Base-by-base conservation (phyloP, 805 yeast species). In the Barnettozyma pratensis region DNA sequence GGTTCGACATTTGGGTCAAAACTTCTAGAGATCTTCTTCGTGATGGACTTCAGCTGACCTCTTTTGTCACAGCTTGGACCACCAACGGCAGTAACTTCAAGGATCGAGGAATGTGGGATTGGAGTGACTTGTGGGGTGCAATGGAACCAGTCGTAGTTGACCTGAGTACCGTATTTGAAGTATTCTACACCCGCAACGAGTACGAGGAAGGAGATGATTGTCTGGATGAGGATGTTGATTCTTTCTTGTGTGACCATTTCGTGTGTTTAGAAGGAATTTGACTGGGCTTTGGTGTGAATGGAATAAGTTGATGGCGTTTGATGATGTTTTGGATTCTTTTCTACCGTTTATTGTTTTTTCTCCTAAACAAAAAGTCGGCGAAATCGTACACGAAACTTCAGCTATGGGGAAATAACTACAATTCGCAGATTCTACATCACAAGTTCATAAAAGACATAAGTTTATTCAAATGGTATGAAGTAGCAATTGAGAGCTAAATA, bases 51-150 rank as follows among this genome's bases (percentile, higher is more conserved):
- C 32, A 64, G 56, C 46, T 71, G 72, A 9, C 74, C 76, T 54
- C 76, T 66, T 43, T 66, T 68, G 48, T 72, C 76, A 59, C 76
- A 72, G 41, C 70, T 63, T 36, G 73, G 70, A 1, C 76, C 75
- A 39, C 76, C 76, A 25, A 61, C 57, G 7, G 75, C 67, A 48
- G 60, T 67, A 31, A 69, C 51, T 41, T 63, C 63, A 9, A 59
- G 51, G 9, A 67, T 61, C 2, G 68, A 63, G 5, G 62, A 56
- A 27, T 58, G 49, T 12, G 61, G 59, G 8, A 55, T 50, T 8
- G 50, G 49, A 27, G 62, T 60, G 8, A 59, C 53, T 6, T 55
- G 47, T 11, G 73, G 68, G 10, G 74, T 71, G 50, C 76, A 72
- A 47, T 72, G 76, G 55, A 72, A 69, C 74, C 73, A 71, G 30